Conservation (phyloP, 208 protist genomes). For the Herpetomonas muscarum region DNA sequence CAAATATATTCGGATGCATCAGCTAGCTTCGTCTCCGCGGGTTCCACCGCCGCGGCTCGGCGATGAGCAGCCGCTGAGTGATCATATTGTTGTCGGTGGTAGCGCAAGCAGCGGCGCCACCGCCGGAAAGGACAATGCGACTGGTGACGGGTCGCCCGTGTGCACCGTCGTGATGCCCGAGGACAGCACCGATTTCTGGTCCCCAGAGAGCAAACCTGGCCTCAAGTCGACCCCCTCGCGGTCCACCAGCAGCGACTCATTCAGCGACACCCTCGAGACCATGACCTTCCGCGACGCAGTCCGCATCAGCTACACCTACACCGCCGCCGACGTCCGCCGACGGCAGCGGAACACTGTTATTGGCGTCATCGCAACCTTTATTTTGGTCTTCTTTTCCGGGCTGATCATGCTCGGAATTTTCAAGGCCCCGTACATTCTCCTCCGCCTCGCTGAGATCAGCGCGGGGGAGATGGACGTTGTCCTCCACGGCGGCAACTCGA, state of each 20-base stretch:
- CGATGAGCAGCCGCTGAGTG: too few species aligned
- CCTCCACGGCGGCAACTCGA: slow-evolving; percentile 20
- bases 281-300: slow-evolving; percentile 13
- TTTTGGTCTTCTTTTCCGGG: slow-evolving; percentile 69
- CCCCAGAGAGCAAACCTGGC: too few species aligned
- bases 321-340: slow-evolving; percentile 35
- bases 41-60: too few species aligned
- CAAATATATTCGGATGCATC: too few species aligned
- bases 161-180: too few species aligned
- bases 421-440: slow-evolving; percentile 68
- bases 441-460: slow-evolving; percentile 65
- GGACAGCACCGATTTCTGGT: too few species aligned
- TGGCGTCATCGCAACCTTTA: slow-evolving; percentile 47
- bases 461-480: slow-evolving; percentile 71
- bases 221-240: background rate
- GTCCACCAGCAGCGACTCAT: background rate
- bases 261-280: background rate
- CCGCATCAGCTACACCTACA: slow-evolving; percentile 43
- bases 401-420: slow-evolving; percentile 38
- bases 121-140: too few species aligned
- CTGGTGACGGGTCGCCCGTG: too few species aligned
- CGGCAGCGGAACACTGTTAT: slow-evolving; percentile 62
- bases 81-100: too few species aligned
- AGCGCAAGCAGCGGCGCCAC: too few species aligned
- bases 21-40: too few species aligned